Conservation (phyloP, 306 rosid genomes). For the Citrullus amarus region DNA sequence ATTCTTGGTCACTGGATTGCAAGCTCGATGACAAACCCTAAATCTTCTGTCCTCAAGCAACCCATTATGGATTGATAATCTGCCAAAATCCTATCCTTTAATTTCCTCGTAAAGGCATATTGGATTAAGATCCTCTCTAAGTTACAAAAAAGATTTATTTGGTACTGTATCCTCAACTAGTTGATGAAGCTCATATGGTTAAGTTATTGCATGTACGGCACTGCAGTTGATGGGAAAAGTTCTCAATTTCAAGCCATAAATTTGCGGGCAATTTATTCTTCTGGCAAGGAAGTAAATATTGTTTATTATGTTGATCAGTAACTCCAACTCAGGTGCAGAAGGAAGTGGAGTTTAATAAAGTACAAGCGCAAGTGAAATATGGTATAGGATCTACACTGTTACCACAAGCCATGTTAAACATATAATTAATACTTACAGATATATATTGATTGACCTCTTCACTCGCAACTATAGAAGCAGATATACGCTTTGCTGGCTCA, state of each 20-base stretch:
- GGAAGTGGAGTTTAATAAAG: background rate
- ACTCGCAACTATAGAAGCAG: conserved; percentile 77
- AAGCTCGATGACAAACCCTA: background rate
- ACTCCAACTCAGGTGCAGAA: background rate
- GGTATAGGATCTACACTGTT: background rate
- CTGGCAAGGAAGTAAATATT: background rate
- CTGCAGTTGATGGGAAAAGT: background rate
- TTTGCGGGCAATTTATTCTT: background rate
- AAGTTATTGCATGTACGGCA: background rate
- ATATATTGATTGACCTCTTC: conserved; percentile 64
- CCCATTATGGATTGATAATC: background rate
- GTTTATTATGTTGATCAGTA: background rate
- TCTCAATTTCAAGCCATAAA: background rate
- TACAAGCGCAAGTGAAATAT: background rate
- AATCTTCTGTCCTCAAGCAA: background rate
- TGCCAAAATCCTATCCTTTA: background rate
- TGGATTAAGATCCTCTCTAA: background rate
- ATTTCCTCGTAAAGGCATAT: background rate
- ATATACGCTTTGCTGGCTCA: conserved; percentile 86
- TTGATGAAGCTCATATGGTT: background rate
- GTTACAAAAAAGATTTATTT: background rate
- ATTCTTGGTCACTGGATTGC: background rate
- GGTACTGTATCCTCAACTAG: background rate
- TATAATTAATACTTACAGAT: conserved; percentile 37
- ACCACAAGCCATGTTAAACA: background rate